These are phyloP conservation scores for Magnaporthiopsis poae DNA, from an alignment of 2,329 filamentous ascomycete genomes.

Conservation along the genomic window DNA sequence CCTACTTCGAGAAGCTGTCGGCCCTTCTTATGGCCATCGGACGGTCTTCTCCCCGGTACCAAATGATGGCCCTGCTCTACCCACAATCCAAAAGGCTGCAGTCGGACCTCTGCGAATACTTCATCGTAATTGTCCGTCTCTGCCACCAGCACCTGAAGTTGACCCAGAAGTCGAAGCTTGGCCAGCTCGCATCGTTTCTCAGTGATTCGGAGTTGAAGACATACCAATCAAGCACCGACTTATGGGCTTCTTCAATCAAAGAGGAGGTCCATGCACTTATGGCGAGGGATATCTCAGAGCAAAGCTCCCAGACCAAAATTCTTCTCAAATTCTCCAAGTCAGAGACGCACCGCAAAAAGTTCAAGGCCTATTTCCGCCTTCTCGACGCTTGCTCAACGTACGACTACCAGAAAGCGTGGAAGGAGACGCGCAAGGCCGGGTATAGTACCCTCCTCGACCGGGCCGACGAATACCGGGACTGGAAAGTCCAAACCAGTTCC, in stretches of 20 bases:
- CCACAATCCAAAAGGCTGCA: slow-evolving; percentile 27
- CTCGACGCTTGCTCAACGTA: slow-evolving; percentile 32
- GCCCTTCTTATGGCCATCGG: slow-evolving; percentile 30
- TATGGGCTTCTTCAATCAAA: slow-evolving; percentile 26
- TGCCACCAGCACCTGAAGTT: slow-evolving; percentile 27
- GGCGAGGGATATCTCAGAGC: slow-evolving; percentile 17
- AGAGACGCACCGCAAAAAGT: slow-evolving; percentile 7
- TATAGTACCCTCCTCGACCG: slow-evolving; percentile 20
- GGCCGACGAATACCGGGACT: slow-evolving; percentile 12
- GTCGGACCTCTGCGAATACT: slow-evolving; percentile 29
- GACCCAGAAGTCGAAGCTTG: slow-evolving; percentile 22
- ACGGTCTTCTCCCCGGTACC: slow-evolving; percentile 28
- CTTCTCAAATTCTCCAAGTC: slow-evolving; percentile 16
- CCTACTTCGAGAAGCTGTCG: slow-evolving; percentile 30
- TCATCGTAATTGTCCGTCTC: slow-evolving; percentile 27
- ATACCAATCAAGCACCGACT: slow-evolving; percentile 24
- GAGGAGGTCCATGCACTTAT: slow-evolving; percentile 23
- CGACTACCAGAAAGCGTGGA: slow-evolving; percentile 30
- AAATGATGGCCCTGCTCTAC: slow-evolving; percentile 29
- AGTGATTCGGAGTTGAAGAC: slow-evolving; percentile 23
- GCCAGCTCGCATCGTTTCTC: slow-evolving; percentile 22
- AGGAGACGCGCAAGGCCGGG: slow-evolving; percentile 30
- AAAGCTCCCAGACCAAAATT: slow-evolving; percentile 18
- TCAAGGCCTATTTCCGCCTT: slow-evolving; percentile 13
- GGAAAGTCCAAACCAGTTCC: slow-evolving; percentile 11